Evolutionary conservation across 345 rosid genomes (phyloP).

Genomic region (Conringia planisiliqua): DNA sequence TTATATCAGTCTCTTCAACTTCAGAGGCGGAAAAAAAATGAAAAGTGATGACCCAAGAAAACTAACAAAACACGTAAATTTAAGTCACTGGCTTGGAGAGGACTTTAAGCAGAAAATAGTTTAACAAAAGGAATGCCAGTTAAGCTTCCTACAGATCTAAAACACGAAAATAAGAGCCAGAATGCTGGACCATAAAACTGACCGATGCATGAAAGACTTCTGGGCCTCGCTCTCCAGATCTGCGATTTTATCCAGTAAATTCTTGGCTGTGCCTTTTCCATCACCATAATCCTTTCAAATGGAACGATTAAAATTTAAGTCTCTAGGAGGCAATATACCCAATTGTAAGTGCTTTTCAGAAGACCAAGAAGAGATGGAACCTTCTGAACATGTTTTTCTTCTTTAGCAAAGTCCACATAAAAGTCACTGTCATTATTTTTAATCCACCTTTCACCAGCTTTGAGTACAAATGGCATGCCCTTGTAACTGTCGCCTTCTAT

Average conservation of each 20-base stretch:
- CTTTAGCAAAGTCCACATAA: constrained; percentile 58
- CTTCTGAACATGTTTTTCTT: constrained; percentile 61
- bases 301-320: constrained; percentile 15
- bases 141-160: constrained; percentile 4
- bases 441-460: constrained; percentile 73
- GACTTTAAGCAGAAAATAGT: neutral
- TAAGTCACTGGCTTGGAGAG: neutral
- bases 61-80: neutral
- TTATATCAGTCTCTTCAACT: neutral
- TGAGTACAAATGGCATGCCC: constrained; percentile 95
- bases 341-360: neutral
- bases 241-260: constrained; percentile 70
- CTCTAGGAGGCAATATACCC: constrained; percentile 4
- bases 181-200: constrained; percentile 34
- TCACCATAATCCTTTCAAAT: constrained; percentile 61
- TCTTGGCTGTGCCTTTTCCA: constrained; percentile 80
- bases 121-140: neutral
- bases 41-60: constrained; percentile 2
- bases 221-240: constrained; percentile 89
- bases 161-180: constrained; percentile 4
- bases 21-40: neutral
- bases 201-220: constrained; percentile 99
- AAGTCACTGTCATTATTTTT: constrained; percentile 74
- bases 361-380: constrained; percentile 40
- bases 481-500: constrained; percentile 63